Percentiles rank a stretch among this genome's conserved stretches.
Conservation (phyloP, 208 protist species). For the Leishmania aethiopica region DNA sequence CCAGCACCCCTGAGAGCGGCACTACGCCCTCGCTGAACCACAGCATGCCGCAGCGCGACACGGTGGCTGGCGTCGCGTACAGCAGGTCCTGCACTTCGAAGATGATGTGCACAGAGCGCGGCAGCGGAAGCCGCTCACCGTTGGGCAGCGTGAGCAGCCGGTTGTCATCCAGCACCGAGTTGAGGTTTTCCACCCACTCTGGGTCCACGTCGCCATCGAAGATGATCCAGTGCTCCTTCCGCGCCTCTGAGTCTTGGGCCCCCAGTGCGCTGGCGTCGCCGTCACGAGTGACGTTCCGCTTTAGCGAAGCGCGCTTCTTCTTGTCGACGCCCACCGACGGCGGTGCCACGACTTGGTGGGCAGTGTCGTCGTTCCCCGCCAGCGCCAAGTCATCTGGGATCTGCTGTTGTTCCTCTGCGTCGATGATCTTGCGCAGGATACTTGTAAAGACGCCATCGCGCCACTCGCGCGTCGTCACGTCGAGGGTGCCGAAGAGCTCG, state of each 20-base stretch:
- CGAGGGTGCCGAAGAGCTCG: conserved; percentile 98
- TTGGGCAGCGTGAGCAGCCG: conserved; percentile 99
- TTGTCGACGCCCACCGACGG: neutral
- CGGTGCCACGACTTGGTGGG: neutral
- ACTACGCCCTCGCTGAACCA: conserved; percentile 98
- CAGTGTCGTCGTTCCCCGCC: conserved; percentile 13
- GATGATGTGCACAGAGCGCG: conserved; percentile 97
- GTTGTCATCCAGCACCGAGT: conserved; percentile 99
- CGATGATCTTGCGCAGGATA: conserved; percentile 96
- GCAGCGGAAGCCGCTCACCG: conserved; percentile 97
- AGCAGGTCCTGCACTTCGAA: conserved; percentile 98
- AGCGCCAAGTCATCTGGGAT: conserved; percentile 42
- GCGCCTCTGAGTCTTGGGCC: neutral
- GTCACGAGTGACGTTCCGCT: neutral
- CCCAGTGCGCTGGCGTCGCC: neutral
- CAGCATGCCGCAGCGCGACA: conserved; percentile 99
- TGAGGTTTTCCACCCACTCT: conserved; percentile 99
- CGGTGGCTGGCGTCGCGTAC: conserved; percentile 98
- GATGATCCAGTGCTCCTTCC: conserved; percentile 97
- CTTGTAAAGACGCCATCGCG: conserved; percentile 99
- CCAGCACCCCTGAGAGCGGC: conserved; percentile 80
- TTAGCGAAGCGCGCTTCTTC: neutral
- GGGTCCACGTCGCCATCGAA: conserved; percentile 99
- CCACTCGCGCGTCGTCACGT: conserved; percentile 99
- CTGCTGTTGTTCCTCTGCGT: conserved; percentile 79